phyloP scores from a whole-genome alignment of 2,329 filamentous ascomycete genomes.

The Malbranchea zuffiana region DNA sequence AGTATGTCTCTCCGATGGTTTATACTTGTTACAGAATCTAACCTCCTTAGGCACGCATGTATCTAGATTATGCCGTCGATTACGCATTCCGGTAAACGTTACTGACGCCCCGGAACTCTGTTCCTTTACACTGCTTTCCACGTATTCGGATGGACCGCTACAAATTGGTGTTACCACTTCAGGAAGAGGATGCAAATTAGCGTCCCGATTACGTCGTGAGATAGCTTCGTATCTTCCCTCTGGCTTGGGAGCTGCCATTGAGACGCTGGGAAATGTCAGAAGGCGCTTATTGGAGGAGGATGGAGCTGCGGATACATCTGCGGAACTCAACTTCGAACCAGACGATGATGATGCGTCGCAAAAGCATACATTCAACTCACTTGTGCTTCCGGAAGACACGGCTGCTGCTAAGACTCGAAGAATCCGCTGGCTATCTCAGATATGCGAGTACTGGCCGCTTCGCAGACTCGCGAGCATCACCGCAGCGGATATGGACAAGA shows the following conservation, averaged over 20 bases:
- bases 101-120: slow-evolving; percentile 77
- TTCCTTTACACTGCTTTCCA: slow-evolving; percentile 80
- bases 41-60: slow-evolving; percentile 49
- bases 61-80: slow-evolving; percentile 60
- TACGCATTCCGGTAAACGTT: slow-evolving; percentile 87
- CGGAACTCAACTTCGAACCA: slow-evolving; percentile 33
- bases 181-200: slow-evolving; percentile 85
- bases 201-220: slow-evolving; percentile 77
- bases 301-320: slow-evolving; percentile 39
- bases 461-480: slow-evolving; percentile 67
- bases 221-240: slow-evolving; percentile 68
- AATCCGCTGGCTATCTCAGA: slow-evolving; percentile 86
- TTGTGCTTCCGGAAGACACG: slow-evolving; percentile 59
- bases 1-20: slow-evolving; percentile 28
- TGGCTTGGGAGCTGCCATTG: slow-evolving; percentile 65
- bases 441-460: slow-evolving; percentile 98
- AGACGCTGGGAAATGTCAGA: slow-evolving; percentile 62
- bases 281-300: slow-evolving; percentile 65
- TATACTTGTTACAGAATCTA: slow-evolving; percentile 1
- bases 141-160: slow-evolving; percentile 77
- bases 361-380: slow-evolving; percentile 68
- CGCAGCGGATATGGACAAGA: slow-evolving; percentile 63
- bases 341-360: slow-evolving; percentile 47
- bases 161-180: slow-evolving; percentile 95
- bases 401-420: slow-evolving; percentile 66